Base-by-base conservation (phyloP, 169 alveolate genomes). In the Plasmodium gaboni region DNA sequence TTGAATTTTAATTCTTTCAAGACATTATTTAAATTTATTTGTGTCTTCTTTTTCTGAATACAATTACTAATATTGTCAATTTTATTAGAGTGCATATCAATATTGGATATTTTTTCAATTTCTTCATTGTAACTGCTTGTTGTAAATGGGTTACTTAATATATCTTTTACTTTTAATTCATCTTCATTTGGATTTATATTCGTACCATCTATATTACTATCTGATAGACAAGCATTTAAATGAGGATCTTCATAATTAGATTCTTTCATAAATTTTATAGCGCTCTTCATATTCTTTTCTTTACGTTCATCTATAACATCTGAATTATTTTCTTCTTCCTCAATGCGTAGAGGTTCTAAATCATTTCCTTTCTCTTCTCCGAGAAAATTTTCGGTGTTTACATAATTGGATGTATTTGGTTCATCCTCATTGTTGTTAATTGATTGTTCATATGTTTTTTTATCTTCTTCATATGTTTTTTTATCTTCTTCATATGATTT, bases 241-340 rank as follows among this genome's bases (percentile, higher is more conserved):
- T 64, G 88, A 26, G 74, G 24, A 74, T 74, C 88, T 44, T 74
- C 74, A 44, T 24, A 74, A 22, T 65, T 60, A 17, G 44, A 63
- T 4, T 74, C 74, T n/a, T 38, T 64, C 26, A 61, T 32, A 19
- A 74, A 61, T n/a, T 22, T 55, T 17, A 19, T 60, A 2, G 44
- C 74, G 50, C 64, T 74, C 1, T 53, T 74, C 15, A 63, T 63
- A 28, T 63, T 74, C 22, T 10, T 19, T 15, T 61, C 65, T 26
- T 61, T 73, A 38, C 60, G 60, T 24, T 60, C 61, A 4, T 74
- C 88, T 26, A 46, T 6, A 13, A 9, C 12, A 44, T 42, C 46
- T 44, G 10, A 42, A 15, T 50, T 50, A 28, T 48, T 65, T 19
- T 48, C 0, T 32, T 60, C 53, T 38, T 6, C 48, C 51, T 13